A percentile compares a stretch with the other conserved stretches of the same genome.
These are phyloP conservation scores for Pholiota adiposa DNA, from an alignment of 1,284 basidiomycete species.

Conservation along the genomic window DNA sequence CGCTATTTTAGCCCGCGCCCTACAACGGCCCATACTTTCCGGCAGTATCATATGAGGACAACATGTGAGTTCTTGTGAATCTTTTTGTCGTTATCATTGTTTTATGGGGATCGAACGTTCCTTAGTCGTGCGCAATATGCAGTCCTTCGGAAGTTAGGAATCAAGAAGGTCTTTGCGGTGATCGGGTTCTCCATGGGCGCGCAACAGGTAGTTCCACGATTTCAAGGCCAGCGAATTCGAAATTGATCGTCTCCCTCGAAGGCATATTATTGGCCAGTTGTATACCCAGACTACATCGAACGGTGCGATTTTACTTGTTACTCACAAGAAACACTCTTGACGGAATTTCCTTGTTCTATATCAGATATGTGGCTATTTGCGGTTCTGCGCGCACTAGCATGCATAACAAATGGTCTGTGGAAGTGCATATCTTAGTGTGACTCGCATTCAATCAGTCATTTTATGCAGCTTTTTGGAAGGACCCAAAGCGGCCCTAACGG, in stretches of 20 bases:
- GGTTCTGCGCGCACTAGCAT: constrained; percentile 63
- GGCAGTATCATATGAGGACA: constrained; percentile 57
- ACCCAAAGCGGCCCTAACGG: constrained; percentile 55
- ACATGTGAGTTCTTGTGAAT: constrained; percentile 44
- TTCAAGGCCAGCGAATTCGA: neutral
- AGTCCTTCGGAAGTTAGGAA: constrained; percentile 52
- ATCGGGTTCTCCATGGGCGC: constrained; percentile 69
- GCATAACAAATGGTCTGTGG: constrained; percentile 58
- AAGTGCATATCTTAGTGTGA: neutral
- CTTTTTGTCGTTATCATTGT: neutral
- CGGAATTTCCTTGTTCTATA: neutral
- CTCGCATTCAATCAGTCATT: neutral
- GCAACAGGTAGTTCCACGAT: constrained; percentile 44
- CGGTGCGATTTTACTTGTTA: constrained; percentile 51
- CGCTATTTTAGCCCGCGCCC: constrained; percentile 41
- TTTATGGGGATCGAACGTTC: neutral
- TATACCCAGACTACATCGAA: constrained; percentile 64
- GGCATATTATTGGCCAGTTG: constrained; percentile 65
- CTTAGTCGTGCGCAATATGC: constrained; percentile 39
- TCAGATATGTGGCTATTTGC: constrained; percentile 55
- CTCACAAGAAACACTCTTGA: constrained; percentile 31
- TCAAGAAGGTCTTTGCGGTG: constrained; percentile 53
- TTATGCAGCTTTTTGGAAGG: constrained; percentile 59
- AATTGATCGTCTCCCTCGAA: constrained; percentile 48
- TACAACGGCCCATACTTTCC: constrained; percentile 55